Conservation (phyloP, 2,329 filamentous ascomycete species). For the Neonectria sp. region DNA sequence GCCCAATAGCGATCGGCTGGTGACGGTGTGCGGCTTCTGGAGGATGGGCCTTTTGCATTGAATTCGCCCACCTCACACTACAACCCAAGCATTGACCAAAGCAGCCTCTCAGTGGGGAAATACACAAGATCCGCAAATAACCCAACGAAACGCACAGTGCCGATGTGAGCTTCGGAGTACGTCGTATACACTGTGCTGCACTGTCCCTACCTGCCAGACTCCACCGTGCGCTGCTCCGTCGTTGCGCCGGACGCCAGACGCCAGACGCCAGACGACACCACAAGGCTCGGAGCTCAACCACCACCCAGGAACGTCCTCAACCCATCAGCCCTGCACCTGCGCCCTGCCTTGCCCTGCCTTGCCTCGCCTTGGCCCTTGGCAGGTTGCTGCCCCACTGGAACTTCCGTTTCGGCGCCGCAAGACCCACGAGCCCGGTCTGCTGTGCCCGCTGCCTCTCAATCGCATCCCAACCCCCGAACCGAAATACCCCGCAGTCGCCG, state of each 20-base stretch:
- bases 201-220: background rate
- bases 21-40: constrained; percentile 11
- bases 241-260: constrained; percentile 2
- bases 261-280: constrained; percentile 5
- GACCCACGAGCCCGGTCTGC: constrained; percentile 23
- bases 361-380: constrained; percentile 14
- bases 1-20: constrained; percentile 6
- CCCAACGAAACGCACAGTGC: constrained; percentile 1
- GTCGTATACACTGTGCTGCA: background rate
- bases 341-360: constrained; percentile 10
- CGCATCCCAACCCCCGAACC: constrained; percentile 23
- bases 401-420: constrained; percentile 3
- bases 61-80: background rate
- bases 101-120: background rate
- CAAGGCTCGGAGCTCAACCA: constrained; percentile 19
- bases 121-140: background rate
- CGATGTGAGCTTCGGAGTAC: background rate
- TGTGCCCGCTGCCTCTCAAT: constrained; percentile 13
- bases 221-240: background rate
- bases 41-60: constrained; percentile 22
- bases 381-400: constrained; percentile 15
- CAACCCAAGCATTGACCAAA: background rate
- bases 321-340: constrained; percentile 19
- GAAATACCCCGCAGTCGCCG: constrained; percentile 34
- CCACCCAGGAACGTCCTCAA: background rate